These are phyloP conservation scores for Exophiala xenobiotica DNA, from an alignment of 2,329 filamentous ascomycete genomes.

Conservation along the genomic window DNA sequence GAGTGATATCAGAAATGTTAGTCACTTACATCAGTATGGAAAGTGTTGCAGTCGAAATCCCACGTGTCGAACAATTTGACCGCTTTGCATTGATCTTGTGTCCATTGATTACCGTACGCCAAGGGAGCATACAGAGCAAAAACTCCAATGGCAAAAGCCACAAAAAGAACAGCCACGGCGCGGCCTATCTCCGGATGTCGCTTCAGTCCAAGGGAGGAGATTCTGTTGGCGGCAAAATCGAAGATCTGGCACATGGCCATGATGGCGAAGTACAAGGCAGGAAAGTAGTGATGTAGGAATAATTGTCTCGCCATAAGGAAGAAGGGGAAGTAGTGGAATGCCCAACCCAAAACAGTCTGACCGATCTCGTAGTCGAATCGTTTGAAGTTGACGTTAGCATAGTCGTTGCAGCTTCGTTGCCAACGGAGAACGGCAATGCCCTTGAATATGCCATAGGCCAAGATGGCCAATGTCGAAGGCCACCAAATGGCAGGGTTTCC, in stretches of 20 bases:
- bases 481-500: constrained; percentile 97
- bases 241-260: constrained; percentile 85
- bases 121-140: constrained; percentile 87
- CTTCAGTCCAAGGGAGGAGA: constrained; percentile 66
- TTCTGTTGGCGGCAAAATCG: constrained; percentile 77
- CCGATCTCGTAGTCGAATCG: constrained; percentile 98
- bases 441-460: constrained; percentile 79
- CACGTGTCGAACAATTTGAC: constrained; percentile 85
- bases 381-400: constrained; percentile 78
- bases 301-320: constrained; percentile 97
- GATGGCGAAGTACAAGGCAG: constrained; percentile 91
- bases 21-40: constrained; percentile 76
- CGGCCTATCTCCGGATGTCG: constrained; percentile 73
- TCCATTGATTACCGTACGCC: constrained; percentile 93
- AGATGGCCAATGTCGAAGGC: constrained; percentile 75
- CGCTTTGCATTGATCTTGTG: constrained; percentile 77
- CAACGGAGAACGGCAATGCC: constrained; percentile 82
- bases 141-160: constrained; percentile 69
- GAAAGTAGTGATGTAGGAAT: constrained; percentile 98
- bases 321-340: constrained; percentile 98
- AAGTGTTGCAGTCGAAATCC: constrained; percentile 99
- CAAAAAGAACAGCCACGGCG: constrained; percentile 68
- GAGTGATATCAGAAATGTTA: background rate
- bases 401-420: constrained; percentile 91
- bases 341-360: constrained; percentile 86